Evolutionary conservation across 140 eudicot genomes (phyloP), one percentile per base, ranked within the genome.

Genomic region (Stevia rebaudiana): DNA sequence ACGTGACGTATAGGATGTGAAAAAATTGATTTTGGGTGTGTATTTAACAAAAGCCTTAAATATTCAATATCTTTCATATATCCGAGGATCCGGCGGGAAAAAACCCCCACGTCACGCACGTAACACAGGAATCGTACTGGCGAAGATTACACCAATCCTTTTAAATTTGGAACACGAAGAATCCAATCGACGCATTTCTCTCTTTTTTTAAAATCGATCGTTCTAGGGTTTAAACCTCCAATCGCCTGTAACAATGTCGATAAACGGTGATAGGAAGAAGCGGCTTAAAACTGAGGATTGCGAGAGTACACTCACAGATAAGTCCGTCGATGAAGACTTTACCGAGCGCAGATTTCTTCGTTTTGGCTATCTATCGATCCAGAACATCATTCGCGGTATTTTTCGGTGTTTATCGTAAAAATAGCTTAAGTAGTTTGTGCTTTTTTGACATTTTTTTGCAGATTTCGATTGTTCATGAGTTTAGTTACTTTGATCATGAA

Each of bases 321-420:
- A 37, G 19, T 11, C 36, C 15, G 28, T 8, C 24, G 57, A 63
- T 28, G 44, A 62, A 16, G 8, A 33, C 36, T 50, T 24, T 5
- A 12, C 19, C 19, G 61, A 71, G 6, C 78, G 78, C 7, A 49
- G 67, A 42, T 25, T 9, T 31, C 71, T 77, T 23, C 78, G 82
- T 22, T 65, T 65, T 15, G 66, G 60, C 25, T 77, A 71, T 24
- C 58, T 40, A 15, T 63, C 68, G 7, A 77, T 77, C 23, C 70
- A 41, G 30, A 70, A 61, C 51, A 33, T n/a, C 24, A 77, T 66
- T 28, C 72, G 61, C 3, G 75, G 74, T 77, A 57, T 4, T 0
- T 3, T 6, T n/a, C 48, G 4, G 0, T 25, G 47, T 41, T 16
- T 36, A 9, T 0, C 24, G 2, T 35, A 0, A 25, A 4, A 17